These are phyloP conservation scores for Elaeis guineensis DNA, from an alignment of 176 grass and related monocot species.

Conservation along the genomic window DNA sequence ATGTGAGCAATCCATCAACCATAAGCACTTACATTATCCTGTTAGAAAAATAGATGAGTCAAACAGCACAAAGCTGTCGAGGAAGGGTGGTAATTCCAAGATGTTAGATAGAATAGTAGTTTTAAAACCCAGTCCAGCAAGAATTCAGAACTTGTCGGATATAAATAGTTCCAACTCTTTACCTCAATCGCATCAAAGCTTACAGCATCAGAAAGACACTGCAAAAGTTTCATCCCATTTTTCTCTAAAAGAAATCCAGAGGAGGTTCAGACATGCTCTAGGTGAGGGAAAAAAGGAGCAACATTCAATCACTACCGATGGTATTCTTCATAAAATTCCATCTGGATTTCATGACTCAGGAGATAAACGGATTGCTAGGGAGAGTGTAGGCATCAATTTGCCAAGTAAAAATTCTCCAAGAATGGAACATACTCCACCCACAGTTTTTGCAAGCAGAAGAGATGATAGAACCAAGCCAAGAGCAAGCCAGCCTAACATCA, in stretches of 20 bases:
- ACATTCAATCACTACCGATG: conserved; percentile 19
- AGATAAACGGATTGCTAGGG: conserved; percentile 22
- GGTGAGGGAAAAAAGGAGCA: background rate
- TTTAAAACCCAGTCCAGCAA: conserved; percentile 53
- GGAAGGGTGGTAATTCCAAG: conserved; percentile 34
- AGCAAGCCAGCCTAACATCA: conserved; percentile 29
- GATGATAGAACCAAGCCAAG: conserved; percentile 4
- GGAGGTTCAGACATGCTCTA: conserved; percentile 7
- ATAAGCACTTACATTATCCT: conserved; percentile 26
- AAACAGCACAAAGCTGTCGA: conserved; percentile 29
- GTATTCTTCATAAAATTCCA: too few species aligned
- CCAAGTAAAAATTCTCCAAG: conserved; percentile 38
- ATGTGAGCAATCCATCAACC: conserved; percentile 14
- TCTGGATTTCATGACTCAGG: too few species aligned
- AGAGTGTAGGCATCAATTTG: conserved; percentile 29
- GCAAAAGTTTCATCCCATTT: background rate
- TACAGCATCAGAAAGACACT: too few species aligned
- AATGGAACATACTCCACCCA: conserved; percentile 23
- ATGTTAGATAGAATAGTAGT: conserved; percentile 74
- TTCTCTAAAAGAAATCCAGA: conserved; percentile 13
- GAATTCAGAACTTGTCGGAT: background rate
- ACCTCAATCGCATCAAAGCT: too few species aligned
- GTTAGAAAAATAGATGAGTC: conserved; percentile 52
- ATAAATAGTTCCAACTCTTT: background rate
- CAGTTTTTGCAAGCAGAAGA: conserved; percentile 25